These are phyloP conservation scores for Cicer bijugum DNA, from an alignment of 306 rosid genomes.

Conservation along the genomic window DNA sequence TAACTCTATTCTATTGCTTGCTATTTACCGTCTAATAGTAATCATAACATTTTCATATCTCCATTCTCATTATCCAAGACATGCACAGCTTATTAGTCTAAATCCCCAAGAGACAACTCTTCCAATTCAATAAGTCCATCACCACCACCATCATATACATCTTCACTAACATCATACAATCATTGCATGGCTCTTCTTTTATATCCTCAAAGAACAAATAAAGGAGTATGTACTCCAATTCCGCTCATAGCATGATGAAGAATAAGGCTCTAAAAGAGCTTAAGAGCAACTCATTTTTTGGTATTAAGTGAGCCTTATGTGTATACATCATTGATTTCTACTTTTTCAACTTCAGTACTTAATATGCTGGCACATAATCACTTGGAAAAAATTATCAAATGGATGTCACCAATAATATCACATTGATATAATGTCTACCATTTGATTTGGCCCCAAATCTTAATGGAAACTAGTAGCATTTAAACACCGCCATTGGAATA, in stretches of 20 bases:
- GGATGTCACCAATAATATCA: too few species aligned
- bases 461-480: too few species aligned
- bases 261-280: not conserved
- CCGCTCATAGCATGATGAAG: not conserved
- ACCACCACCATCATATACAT: not conserved
- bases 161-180: not conserved
- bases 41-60: not conserved
- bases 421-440: too few species aligned
- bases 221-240: not conserved
- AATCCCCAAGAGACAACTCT: not conserved
- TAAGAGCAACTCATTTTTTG: not conserved
- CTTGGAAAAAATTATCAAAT: not conserved
- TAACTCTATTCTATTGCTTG: not conserved
- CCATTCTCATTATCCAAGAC: not conserved
- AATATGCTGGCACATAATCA: not conserved
- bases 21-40: not conserved
- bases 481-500: too few species aligned
- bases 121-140: not conserved
- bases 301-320: not conserved
- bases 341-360: not conserved
- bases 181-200: constrained; percentile 5
- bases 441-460: too few species aligned
- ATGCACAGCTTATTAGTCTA: not conserved
- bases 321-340: not conserved
- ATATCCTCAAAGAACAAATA: not conserved